Percentiles rank a stretch among this genome's conserved stretches.
Conservation (phyloP, 2,329 filamentous ascomycete genomes). For the Scytalidium sp. region DNA sequence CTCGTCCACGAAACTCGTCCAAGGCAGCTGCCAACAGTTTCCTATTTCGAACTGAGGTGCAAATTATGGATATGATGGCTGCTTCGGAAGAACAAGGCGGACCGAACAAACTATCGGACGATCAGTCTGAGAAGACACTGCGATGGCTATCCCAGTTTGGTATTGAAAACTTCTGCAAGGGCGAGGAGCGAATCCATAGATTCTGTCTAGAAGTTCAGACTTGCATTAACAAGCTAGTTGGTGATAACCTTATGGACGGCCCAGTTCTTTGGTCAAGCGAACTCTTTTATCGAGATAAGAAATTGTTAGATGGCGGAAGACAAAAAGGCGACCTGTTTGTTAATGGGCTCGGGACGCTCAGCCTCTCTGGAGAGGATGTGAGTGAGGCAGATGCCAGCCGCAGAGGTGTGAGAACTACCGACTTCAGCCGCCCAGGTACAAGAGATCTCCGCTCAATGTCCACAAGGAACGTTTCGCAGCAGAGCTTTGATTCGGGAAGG, state of each 20-base stretch:
- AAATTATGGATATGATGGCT: slow-evolving; percentile 83
- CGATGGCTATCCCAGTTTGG: slow-evolving; percentile 79
- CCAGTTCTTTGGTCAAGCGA: slow-evolving; percentile 92
- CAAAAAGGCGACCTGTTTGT: slow-evolving; percentile 47
- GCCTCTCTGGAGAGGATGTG: slow-evolving; percentile 41
- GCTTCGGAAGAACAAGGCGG: slow-evolving; percentile 81
- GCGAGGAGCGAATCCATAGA: slow-evolving; percentile 90
- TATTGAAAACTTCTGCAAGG: slow-evolving; percentile 90
- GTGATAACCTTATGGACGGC: slow-evolving; percentile 78
- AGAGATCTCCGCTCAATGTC: slow-evolving; percentile 57
- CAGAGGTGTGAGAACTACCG: slow-evolving; percentile 35
- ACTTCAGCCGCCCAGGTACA: slow-evolving; percentile 45
- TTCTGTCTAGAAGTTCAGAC: slow-evolving; percentile 88
- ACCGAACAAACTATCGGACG: slow-evolving; percentile 92
- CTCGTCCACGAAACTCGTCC: slow-evolving; percentile 33
- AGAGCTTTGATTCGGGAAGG: slow-evolving; percentile 67
- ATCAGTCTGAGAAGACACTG: slow-evolving; percentile 81
- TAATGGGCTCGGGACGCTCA: slow-evolving; percentile 43
- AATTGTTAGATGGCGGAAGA: slow-evolving; percentile 42
- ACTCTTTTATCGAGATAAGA: slow-evolving; percentile 76
- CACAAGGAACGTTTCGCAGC: slow-evolving; percentile 62
- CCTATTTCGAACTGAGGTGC: slow-evolving; percentile 76
- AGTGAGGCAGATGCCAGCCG: slow-evolving; percentile 21
- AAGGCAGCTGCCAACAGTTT: slow-evolving; percentile 42
- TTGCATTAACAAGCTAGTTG: slow-evolving; percentile 81